phyloP scores from a whole-genome alignment of 768 basidiomycete genomes.

The Suillus americanus region DNA sequence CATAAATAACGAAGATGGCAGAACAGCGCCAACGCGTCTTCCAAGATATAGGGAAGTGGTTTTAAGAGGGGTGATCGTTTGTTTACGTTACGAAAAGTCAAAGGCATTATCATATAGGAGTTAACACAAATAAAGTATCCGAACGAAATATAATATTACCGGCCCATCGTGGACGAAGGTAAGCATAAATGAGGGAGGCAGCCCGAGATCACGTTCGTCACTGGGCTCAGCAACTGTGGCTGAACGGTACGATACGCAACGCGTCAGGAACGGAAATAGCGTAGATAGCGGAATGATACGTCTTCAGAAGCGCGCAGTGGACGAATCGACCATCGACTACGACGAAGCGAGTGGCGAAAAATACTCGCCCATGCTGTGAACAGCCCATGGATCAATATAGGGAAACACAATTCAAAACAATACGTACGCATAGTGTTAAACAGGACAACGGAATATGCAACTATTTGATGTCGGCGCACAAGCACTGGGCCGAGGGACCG shows the following conservation, averaged over 20 bases:
- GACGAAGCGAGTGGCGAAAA: slow-evolving; percentile 40
- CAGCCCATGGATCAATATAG: slow-evolving; percentile 4
- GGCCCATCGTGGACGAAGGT: neutral
- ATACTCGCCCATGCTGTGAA: slow-evolving; percentile 31
- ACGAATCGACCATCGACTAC: slow-evolving; percentile 41
- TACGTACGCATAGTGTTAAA: slow-evolving; percentile 30
- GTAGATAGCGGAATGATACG: slow-evolving; percentile 33
- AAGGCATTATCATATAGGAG: neutral
- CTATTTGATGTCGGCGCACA: slow-evolving; percentile 68
- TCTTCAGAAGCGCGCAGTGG: slow-evolving; percentile 27
- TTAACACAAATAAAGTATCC: slow-evolving; percentile 7
- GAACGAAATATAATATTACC: neutral
- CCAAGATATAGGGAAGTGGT: neutral
- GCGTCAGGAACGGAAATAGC: slow-evolving; percentile 48
- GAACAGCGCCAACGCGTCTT: neutral
- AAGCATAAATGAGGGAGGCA: slow-evolving; percentile 18
- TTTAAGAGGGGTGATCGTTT: neutral
- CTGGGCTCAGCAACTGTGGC: slow-evolving; percentile 43
- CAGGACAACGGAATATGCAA: slow-evolving; percentile 7
- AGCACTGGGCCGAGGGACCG: slow-evolving; percentile 53
- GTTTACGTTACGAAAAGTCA: slow-evolving; percentile 5
- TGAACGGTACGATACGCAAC: slow-evolving; percentile 66
- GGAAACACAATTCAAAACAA: neutral
- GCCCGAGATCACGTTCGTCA: slow-evolving; percentile 66
- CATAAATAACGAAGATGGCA: slow-evolving; percentile 3